Conservation (phyloP, 352 stramenopile species). For the Globisporangium cystogenes region DNA sequence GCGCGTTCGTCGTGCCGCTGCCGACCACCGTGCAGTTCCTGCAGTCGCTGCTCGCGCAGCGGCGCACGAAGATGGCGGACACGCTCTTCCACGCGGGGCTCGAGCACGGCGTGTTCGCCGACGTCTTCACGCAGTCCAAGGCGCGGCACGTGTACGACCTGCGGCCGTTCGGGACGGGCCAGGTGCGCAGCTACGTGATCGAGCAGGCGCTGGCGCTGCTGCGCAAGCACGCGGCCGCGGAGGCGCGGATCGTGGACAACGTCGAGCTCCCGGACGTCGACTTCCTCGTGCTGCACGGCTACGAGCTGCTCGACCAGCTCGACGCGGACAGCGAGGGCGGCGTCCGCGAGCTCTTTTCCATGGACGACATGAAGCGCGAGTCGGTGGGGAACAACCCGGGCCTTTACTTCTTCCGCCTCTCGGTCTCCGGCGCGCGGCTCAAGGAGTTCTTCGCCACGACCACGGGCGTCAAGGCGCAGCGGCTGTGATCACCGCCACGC, state of each 20-base stretch:
- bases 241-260: constrained; percentile 30
- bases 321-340: constrained; percentile 55
- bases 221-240: constrained; percentile 19
- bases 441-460: constrained; percentile 58
- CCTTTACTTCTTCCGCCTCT: constrained; percentile 62
- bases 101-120: constrained; percentile 42
- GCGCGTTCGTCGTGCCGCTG: constrained; percentile 57
- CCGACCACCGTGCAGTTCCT: constrained; percentile 55
- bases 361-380: constrained; percentile 80
- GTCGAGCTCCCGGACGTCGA: constrained; percentile 46
- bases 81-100: constrained; percentile 51
- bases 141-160: constrained; percentile 59
- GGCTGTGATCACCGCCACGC: no score
- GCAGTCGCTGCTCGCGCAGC: constrained; percentile 67
- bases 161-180: constrained; percentile 42
- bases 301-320: constrained; percentile 72
- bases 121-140: constrained; percentile 43
- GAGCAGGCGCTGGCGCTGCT: constrained; percentile 54
- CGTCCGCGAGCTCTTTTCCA: constrained; percentile 67
- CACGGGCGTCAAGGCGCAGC: constrained; percentile 23
- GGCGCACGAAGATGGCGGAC: constrained; percentile 56
- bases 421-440: constrained; percentile 32
- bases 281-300: constrained; percentile 71
- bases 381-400: constrained; percentile 18
- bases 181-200: constrained; percentile 60